phyloP scores from a whole-genome alignment of 2,329 filamentous ascomycete species.

The Aspergillus vadensis region DNA sequence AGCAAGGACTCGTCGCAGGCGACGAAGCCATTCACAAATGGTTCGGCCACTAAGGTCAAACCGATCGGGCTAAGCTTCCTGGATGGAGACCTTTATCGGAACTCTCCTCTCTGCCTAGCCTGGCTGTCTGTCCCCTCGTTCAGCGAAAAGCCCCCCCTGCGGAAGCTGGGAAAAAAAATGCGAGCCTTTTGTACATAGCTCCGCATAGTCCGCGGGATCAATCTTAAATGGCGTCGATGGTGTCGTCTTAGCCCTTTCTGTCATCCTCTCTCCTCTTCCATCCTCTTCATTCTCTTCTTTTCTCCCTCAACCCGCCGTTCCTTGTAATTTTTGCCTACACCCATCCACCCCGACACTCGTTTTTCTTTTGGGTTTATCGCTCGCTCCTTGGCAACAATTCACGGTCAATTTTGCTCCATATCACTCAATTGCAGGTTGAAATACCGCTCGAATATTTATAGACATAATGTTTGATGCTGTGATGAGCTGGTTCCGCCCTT shows the following conservation, averaged over 20 bases:
- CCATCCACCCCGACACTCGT: background rate
- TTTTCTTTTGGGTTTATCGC: background rate
- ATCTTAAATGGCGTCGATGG: conserved; percentile 5
- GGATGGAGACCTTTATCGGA: background rate
- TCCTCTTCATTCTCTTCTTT: background rate
- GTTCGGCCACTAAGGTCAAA: background rate
- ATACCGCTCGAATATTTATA: background rate
- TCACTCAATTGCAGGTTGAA: background rate
- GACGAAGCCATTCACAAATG: background rate
- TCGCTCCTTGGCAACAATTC: background rate
- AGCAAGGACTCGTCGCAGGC: background rate
- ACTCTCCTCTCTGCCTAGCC: background rate
- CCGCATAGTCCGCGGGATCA: background rate
- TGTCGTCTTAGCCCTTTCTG: conserved; percentile 4
- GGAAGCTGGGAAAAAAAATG: background rate
- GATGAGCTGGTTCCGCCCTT: conserved; percentile 6
- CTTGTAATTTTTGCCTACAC: background rate
- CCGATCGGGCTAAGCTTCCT: background rate
- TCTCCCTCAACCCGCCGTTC: background rate
- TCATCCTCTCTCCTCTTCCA: background rate
- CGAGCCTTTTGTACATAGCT: background rate
- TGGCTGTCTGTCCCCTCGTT: no score
- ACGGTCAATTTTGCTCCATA: background rate
- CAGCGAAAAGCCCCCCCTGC: no score
- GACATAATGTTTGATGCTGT: conserved; percentile 6